Conservation (phyloP, 495 filamentous ascomycete genomes). For the Penicillium macrosclerotiorum region DNA sequence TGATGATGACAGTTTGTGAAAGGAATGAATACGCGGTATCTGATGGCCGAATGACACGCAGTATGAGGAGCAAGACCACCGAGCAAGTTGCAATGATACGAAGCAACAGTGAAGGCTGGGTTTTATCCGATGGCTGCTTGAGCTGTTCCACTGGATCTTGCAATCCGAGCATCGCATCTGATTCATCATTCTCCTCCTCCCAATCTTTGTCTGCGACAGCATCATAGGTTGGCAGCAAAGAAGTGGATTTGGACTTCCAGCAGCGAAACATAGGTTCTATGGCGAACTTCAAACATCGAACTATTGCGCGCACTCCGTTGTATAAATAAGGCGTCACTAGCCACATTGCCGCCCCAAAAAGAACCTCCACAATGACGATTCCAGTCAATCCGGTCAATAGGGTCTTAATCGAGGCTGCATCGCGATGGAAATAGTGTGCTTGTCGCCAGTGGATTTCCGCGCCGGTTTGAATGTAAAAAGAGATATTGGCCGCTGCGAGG, state of each 20-base stretch:
- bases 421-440: constrained; percentile 24
- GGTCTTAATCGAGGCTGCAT: constrained; percentile 24
- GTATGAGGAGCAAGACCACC: constrained; percentile 2
- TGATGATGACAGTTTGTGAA: constrained; percentile 21
- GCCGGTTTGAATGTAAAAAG: constrained; percentile 28
- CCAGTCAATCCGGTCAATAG: constrained; percentile 24
- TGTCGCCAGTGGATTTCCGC: constrained; percentile 36
- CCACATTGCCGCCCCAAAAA: constrained; percentile 16
- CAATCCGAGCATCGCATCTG: constrained; percentile 2
- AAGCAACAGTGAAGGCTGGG: constrained; percentile 1
- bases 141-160: background rate
- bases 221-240: constrained; percentile 9
- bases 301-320: constrained; percentile 6
- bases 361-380: constrained; percentile 19
- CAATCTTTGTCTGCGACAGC: constrained; percentile 18
- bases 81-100: constrained; percentile 4
- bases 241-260: constrained; percentile 1
- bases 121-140: background rate
- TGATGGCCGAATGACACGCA: constrained; percentile 17
- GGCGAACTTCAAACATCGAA: background rate
- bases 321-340: constrained; percentile 17
- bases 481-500: constrained; percentile 29
- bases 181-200: constrained; percentile 14
- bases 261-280: background rate
- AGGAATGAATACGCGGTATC: constrained; percentile 17